phyloP scores from a whole-genome alignment of 1,284 basidiomycete species.

The Erythrobasidium hasegawianum region DNA sequence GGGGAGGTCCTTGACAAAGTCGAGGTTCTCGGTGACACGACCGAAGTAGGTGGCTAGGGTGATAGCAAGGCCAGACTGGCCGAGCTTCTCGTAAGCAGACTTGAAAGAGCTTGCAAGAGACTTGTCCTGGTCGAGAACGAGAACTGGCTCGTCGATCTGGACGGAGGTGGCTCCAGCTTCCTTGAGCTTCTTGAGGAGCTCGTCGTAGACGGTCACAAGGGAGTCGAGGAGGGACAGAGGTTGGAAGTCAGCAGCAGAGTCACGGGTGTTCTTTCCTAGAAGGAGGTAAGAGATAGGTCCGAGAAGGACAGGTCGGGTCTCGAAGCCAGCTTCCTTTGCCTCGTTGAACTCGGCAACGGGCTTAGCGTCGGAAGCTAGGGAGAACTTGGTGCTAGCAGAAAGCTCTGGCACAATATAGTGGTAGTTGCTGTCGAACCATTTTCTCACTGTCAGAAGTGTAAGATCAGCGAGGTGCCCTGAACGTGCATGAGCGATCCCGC shows the following conservation, averaged over 20 bases:
- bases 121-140: slow-evolving; percentile 84
- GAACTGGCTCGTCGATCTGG: slow-evolving; percentile 95
- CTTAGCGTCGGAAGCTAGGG: slow-evolving; percentile 70
- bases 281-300: slow-evolving; percentile 94
- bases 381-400: slow-evolving; percentile 86
- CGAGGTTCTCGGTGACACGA: slow-evolving; percentile 88
- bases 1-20: slow-evolving; percentile 87
- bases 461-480: slow-evolving; percentile 1
- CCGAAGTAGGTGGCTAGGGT: slow-evolving; percentile 94
- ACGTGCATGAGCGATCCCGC: slow-evolving; percentile 63
- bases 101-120: slow-evolving; percentile 76
- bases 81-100: slow-evolving; percentile 75
- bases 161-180: slow-evolving; percentile 88
- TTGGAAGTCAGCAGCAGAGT: slow-evolving; percentile 79
- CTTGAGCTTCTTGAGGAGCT: slow-evolving; percentile 87
- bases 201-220: slow-evolving; percentile 86
- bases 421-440: slow-evolving; percentile 98
- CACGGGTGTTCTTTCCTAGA: slow-evolving; percentile 87
- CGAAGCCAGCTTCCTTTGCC: slow-evolving; percentile 83
- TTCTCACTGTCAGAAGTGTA: slow-evolving; percentile 38
- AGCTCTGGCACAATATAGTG: slow-evolving; percentile 92
- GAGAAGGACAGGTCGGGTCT: slow-evolving; percentile 91
- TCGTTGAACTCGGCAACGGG: slow-evolving; percentile 92
- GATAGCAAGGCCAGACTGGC: slow-evolving; percentile 76
- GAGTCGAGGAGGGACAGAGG: slow-evolving; percentile 85